Evolutionary conservation across 2,329 filamentous ascomycete genomes (phyloP).

Genomic region (Ceratocystiopsis brevicomis): DNA sequence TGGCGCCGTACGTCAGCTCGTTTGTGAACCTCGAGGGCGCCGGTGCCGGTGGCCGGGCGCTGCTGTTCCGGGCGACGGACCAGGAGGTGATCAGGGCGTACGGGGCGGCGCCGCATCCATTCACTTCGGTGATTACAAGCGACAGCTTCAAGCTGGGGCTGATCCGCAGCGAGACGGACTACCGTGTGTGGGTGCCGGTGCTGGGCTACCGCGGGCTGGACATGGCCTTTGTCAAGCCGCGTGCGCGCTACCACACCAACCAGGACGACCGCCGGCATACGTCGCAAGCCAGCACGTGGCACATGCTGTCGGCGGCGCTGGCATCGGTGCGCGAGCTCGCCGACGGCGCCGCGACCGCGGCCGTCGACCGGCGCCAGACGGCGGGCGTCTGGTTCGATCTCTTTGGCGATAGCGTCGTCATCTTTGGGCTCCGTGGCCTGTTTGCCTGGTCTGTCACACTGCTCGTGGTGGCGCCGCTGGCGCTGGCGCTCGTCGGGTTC

Average conservation of each 20-base stretch:
- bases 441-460: constrained; percentile 78
- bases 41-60: constrained; percentile 74
- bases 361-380: constrained; percentile 44
- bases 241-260: constrained; percentile 76
- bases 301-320: constrained; percentile 79
- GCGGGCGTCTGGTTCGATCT: constrained; percentile 86
- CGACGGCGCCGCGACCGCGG: constrained; percentile 46
- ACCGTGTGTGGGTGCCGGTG: constrained; percentile 58
- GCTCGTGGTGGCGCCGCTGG: constrained; percentile 59
- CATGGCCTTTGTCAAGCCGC: constrained; percentile 74
- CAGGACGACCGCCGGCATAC: constrained; percentile 74
- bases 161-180: constrained; percentile 78
- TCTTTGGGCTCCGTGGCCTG: constrained; percentile 62
- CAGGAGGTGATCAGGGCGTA: constrained; percentile 71
- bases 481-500: constrained; percentile 50
- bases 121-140: constrained; percentile 61
- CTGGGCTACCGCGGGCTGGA: constrained; percentile 77
- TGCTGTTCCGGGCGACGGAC: constrained; percentile 76
- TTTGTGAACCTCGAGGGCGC: constrained; percentile 94
- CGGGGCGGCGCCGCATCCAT: constrained; percentile 50
- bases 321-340: constrained; percentile 49
- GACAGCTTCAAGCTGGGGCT: constrained; percentile 69
- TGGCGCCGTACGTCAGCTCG: constrained; percentile 62
- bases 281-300: constrained; percentile 56
- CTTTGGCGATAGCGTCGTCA: constrained; percentile 59